These are phyloP conservation scores for Gypsophila paniculata DNA, from an alignment of 179 eudicot species.

Conservation along the genomic window DNA sequence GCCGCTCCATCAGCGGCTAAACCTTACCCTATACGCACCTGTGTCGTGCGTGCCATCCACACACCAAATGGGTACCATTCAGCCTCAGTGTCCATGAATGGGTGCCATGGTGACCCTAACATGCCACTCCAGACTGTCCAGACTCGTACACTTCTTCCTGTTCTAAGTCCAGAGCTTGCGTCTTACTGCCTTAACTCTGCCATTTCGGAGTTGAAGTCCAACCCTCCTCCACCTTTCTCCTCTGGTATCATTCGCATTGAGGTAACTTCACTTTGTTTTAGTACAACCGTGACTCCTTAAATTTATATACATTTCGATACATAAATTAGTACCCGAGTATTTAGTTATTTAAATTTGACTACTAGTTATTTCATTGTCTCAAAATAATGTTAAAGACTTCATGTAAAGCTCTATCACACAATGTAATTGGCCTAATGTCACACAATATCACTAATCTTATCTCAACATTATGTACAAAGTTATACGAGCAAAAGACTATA, in stretches of 20 bases:
- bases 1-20: neutral
- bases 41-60: slow-evolving; percentile 4
- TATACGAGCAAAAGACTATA: too few relatives aligned
- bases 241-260: slow-evolving; percentile 81
- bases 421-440: neutral
- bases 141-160: slow-evolving; percentile 53
- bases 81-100: slow-evolving; percentile 66
- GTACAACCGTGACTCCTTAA: neutral
- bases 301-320: neutral
- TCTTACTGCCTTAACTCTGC: slow-evolving; percentile 48
- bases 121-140: slow-evolving; percentile 49
- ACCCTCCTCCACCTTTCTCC: slow-evolving; percentile 42
- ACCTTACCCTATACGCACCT: neutral
- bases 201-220: slow-evolving; percentile 39
- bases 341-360: neutral
- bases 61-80: slow-evolving; percentile 27
- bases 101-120: slow-evolving; percentile 52
- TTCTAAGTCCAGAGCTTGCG: slow-evolving; percentile 40
- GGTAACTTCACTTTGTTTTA: slow-evolving; percentile 33
- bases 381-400: too few relatives aligned
- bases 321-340: neutral
- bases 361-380: too few relatives aligned
- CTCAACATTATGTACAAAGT: neutral
- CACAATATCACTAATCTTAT: neutral
- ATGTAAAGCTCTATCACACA: too few relatives aligned